Evolutionary conservation across 2,329 filamentous ascomycete species (phyloP), one percentile per base, ranked within the genome.

Genomic region (Alternaria solani): DNA sequence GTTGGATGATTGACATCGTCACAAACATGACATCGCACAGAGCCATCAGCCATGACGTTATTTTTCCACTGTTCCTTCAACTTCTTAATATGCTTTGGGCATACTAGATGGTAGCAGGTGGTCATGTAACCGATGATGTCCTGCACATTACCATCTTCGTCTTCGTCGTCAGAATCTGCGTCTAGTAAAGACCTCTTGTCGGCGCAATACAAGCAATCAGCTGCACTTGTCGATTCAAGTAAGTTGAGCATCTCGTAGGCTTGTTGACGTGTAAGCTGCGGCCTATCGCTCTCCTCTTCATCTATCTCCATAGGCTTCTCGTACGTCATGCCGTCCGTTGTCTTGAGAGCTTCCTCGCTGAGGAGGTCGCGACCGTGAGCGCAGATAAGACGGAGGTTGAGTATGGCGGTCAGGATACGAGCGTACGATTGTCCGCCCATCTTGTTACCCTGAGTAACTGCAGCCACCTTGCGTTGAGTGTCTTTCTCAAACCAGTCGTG

Each of bases 331-430:
- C 94, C 94, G 73, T 93, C 90, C 51, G 94, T 87, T 4, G 91
- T 84, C 66, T 90, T 88, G 46, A 96, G 82, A 70, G 98, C 94
- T 20, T 94, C 90, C 36, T 94, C 88, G 57, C 89, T 92, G 3
- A 99, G 85, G 7, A 99, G 86, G 61, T 98, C 94, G 65, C 91
- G 91, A n/a, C 95, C 95, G 75, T 97, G 94, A 1, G 94, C 95
- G 74, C 94, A 97, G 52, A 98, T 91, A 41, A 96, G 85, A 9
- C 95, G 91, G 18, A 99, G 86, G 30, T 94, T 90, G 66, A 96
- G 86, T 72, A 99, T 97, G 5, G 93, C 92, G 66, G 95, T 94
- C 62, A 99, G 81, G 47, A 99, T 95, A 69, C 97, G 92, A 47
- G 95, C 94, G 73, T 97, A 97, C n/a, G 91, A 91, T 67, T 90